Base-by-base conservation (phyloP, 2,329 filamentous ascomycete genomes). In the Alternaria sp. region DNA sequence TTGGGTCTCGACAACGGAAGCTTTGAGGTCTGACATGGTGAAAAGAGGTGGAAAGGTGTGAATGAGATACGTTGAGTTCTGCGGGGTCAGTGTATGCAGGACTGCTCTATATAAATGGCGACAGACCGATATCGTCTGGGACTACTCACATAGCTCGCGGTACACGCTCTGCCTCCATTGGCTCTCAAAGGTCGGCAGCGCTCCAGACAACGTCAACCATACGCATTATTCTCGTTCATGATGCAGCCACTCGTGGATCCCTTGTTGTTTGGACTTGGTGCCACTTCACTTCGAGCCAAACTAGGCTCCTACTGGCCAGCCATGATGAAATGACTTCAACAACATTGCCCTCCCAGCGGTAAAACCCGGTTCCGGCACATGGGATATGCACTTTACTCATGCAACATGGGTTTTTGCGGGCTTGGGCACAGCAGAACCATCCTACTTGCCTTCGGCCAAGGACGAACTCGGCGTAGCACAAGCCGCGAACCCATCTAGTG, bases 1-100 rank as follows among this genome's bases (percentile, higher is more conserved):
- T 70, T 84, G 80, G 65, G 88, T 91, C 80, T 90, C 86, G 64
- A 83, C 80, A 67, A 92, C 89, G 57, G 85, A 85, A 61, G 90
- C 90, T 73, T 87, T 89, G 17, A 78, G 85, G 76, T 92, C 89
- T 75, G 90, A 92, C 89, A 92, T 91, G 66, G 68, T 81, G 74
- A 72, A 63, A 50, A 52, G 52, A 50, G 62, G 47, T 57, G 43
- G 57, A 53, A 61, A 63, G 46, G 32, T 64, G 52, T 49, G 23
- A 46, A 57, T 61, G 67, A 73, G 67, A 72, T 63, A 73, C 64
- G 68, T 71, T 71, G 68, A 72, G 66, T 70, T 70, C 68, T 72
- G 57, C 43, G 12, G 63, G 50, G 9, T 36, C 50, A 63, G 64
- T 6, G 55, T 62, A 66, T 59, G 25, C 59, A 59, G 17, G 30